Conservation (phyloP, 2,329 filamentous ascomycete species). For the Epichloe bromicola region DNA sequence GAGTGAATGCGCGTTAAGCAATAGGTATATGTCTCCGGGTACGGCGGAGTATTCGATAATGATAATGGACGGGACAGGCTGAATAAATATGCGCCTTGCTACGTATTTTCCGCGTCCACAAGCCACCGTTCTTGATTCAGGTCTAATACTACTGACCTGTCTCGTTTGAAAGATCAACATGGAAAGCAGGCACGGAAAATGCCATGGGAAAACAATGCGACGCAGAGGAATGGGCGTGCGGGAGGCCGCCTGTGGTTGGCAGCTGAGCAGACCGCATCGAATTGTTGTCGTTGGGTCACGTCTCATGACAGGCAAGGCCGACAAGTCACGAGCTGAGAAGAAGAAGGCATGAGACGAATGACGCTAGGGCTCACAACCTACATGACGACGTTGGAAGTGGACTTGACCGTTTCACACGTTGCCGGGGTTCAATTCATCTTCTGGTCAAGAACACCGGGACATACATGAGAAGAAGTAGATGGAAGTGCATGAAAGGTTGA, state of each 20-base stretch:
- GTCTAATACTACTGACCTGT: too few relatives aligned
- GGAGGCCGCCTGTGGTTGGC: neutral
- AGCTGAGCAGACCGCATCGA: neutral
- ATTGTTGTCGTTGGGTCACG: neutral
- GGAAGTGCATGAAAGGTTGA: too few relatives aligned
- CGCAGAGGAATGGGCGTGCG: too few relatives aligned
- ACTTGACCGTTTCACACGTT: neutral
- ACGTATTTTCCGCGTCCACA: too few relatives aligned
- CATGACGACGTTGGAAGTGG: neutral
- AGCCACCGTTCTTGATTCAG: neutral
- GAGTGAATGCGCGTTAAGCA: conserved; percentile 3
- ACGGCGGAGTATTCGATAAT: conserved; percentile 8
- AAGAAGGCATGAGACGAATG: conserved; percentile 3
- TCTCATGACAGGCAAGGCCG: neutral
- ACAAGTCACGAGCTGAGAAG: neutral
- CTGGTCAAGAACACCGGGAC: too few relatives aligned
- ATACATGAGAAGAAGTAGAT: too few relatives aligned
- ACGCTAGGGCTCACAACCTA: conserved; percentile 2
- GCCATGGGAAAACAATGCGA: too few relatives aligned
- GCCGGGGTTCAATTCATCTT: too few relatives aligned
- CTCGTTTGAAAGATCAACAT: too few relatives aligned
- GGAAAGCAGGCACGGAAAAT: too few relatives aligned
- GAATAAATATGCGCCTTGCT: neutral
- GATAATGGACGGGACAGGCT: conserved; percentile 6
- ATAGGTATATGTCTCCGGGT: neutral